Conservation (phyloP, 1,139 yeast species). For the Zygosaccharomyces sapae region DNA sequence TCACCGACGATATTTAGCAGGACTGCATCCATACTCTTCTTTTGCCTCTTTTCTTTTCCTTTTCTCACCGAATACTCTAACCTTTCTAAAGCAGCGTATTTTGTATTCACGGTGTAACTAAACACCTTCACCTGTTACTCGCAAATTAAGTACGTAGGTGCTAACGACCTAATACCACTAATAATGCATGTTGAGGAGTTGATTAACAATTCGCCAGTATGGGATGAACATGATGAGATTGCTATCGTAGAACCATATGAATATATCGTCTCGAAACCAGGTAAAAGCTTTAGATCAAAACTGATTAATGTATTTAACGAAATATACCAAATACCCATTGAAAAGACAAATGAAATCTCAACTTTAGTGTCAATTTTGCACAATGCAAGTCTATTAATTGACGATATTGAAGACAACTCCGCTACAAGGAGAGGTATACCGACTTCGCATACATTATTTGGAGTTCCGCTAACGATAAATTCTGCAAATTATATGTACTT, state of each 20-base stretch:
- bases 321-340: conserved; percentile 42
- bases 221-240: conserved; percentile 23
- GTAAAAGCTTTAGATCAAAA: conserved; percentile 52
- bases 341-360: conserved; percentile 39
- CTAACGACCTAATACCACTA: no score
- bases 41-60: no score
- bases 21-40: conserved; percentile 32
- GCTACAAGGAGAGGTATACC: conserved; percentile 66
- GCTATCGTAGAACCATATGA: conserved; percentile 42
- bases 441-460: conserved; percentile 72
- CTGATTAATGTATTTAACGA: conserved; percentile 50
- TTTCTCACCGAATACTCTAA: no score
- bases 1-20: conserved; percentile 29
- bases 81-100: no score
- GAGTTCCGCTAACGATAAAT: conserved; percentile 75
- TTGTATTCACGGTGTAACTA: no score
- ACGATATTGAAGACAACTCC: conserved; percentile 82
- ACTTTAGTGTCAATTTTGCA: conserved; percentile 55
- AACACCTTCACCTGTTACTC: no score
- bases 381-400: conserved; percentile 64
- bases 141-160: no score
- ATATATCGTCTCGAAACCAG: conserved; percentile 49
- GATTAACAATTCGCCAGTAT: conserved; percentile 20
- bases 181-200: no score
- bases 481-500: conserved; percentile 82